phyloP scores from a whole-genome alignment of 768 basidiomycete genomes.

The Amanita pseudoporphyria region DNA sequence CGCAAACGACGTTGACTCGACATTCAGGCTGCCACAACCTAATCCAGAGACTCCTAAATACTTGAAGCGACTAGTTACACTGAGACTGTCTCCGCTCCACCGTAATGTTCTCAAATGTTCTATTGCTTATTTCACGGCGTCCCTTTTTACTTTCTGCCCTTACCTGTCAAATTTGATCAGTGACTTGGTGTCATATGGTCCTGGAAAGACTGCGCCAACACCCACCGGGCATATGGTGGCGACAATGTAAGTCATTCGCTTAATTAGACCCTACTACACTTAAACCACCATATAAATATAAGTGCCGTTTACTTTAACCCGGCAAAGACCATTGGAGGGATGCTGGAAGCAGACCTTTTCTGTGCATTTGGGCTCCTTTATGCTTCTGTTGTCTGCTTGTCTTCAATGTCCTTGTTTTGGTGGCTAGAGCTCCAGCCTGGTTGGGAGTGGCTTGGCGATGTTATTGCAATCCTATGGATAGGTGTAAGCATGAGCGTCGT shows the following conservation, averaged over 20 bases:
- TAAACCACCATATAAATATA: constrained; percentile 6
- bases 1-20: not conserved
- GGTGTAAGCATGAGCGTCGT: constrained; percentile 72
- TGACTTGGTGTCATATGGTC: constrained; percentile 43
- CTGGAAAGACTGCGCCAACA: constrained; percentile 45
- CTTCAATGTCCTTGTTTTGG: constrained; percentile 74
- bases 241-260: constrained; percentile 64
- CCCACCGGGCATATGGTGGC: constrained; percentile 89
- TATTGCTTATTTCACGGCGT: constrained; percentile 82
- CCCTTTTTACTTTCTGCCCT: constrained; percentile 87
- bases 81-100: constrained; percentile 22
- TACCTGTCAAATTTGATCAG: constrained; percentile 61
- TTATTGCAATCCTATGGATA: constrained; percentile 71
- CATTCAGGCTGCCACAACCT: not conserved
- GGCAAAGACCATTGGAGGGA: constrained; percentile 85
- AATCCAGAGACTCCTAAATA: not conserved
- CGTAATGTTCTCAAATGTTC: constrained; percentile 85
- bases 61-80: not conserved
- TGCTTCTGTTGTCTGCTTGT: constrained; percentile 61
- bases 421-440: constrained; percentile 64
- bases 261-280: not conserved
- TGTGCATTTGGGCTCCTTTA: constrained; percentile 65
- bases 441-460: constrained; percentile 66
- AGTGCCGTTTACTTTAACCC: constrained; percentile 89
- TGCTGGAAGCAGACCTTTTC: constrained; percentile 85